Base-by-base conservation (phyloP, 192 early-diverging fungal genomes). In the Coemansia sp. region DNA sequence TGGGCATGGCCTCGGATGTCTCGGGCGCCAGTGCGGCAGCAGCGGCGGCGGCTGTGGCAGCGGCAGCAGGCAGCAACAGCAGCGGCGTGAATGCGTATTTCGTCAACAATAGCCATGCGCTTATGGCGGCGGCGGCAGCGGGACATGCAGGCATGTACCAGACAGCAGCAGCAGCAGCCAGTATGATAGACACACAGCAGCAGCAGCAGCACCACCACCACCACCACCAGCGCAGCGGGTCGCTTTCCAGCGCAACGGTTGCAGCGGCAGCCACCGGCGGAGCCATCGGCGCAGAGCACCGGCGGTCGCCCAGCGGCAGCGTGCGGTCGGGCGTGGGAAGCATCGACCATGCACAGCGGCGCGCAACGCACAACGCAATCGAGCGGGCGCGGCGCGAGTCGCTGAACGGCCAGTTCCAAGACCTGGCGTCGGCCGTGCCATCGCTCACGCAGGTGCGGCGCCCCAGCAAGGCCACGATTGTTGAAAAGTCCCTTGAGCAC, bases 401-500 rank as follows among this genome's bases (percentile, higher is more conserved):
- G 18, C 84, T 93, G 34, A 93, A 93, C 71, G 83, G 75, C 21
- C 87, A 91, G 72, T 93, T 93, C 72, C 91, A 91, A 72, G 89
- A 93, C 40, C 72, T 93, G 39, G 92, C 92, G 10, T 86, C 88
- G 67, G 86, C 91, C n/a, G 77, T 93, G 21, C 92, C 91, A 33
- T 75, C 88, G 20, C 85, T 93, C 30, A 77, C 79, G 58, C 82
- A 87, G 46, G 87, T 91, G 57, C 85, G 90, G 45, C 86, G 92
- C 59, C 92, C 92, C 21, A 88, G 87, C 59, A 93, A 93, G 67
- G 88, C 90, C 34, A 87, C 88, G 58, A 93, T 93, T 59, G 92
- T 93, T 25, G 79, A 86, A 49, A 89, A 90, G 67, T 92, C 90
- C 9, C 76, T 93, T 35, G 90, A 92, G 5, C 90, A 86, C 74